A percentile compares a stretch with the other conserved stretches of the same genome.
Evolutionary conservation across 192 early-diverging fungal genomes (phyloP).

Genomic region (Coemansia sp.): DNA sequence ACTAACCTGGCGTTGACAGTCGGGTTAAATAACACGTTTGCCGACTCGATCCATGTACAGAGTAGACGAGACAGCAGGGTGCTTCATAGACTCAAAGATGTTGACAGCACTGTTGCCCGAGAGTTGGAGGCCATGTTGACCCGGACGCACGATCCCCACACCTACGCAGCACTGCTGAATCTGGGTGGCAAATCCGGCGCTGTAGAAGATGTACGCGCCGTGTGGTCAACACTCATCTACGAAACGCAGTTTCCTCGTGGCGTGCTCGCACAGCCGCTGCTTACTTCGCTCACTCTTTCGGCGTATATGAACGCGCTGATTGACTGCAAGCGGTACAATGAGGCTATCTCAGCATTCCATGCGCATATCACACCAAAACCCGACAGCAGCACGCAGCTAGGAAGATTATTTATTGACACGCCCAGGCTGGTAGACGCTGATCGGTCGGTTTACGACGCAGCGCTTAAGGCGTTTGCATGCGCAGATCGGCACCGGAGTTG

Average conservation of each 20-base stretch:
- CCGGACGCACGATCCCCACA: conserved; percentile 24
- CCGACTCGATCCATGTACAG: neutral
- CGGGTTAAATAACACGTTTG: conserved; percentile 21
- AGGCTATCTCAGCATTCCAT: conserved; percentile 31
- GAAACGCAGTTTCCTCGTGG: conserved; percentile 9
- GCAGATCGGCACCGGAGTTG: conserved; percentile 34
- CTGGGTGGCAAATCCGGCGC: conserved; percentile 8
- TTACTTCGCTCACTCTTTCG: conserved; percentile 34
- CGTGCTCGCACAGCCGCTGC: conserved; percentile 2
- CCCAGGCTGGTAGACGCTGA: conserved; percentile 10
- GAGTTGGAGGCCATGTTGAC: conserved; percentile 33
- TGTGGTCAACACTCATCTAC: conserved; percentile 31
- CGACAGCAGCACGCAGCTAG: neutral
- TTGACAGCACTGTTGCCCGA: conserved; percentile 7
- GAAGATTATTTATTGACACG: neutral
- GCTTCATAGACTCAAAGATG: neutral
- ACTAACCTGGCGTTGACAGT: conserved; percentile 40
- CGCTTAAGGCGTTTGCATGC: conserved; percentile 29
- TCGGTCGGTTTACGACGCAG: conserved; percentile 32
- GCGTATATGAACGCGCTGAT: conserved; percentile 44
- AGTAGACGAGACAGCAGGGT: neutral
- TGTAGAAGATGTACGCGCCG: conserved; percentile 13
- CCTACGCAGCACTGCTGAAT: conserved; percentile 31
- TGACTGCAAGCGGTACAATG: conserved; percentile 21
- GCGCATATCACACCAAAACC: conserved; percentile 7